A percentile compares a stretch with the other conserved stretches of the same genome.
Evolutionary conservation across 192 early-diverging fungal species (phyloP).

Genomic region (Coemansia sp.): DNA sequence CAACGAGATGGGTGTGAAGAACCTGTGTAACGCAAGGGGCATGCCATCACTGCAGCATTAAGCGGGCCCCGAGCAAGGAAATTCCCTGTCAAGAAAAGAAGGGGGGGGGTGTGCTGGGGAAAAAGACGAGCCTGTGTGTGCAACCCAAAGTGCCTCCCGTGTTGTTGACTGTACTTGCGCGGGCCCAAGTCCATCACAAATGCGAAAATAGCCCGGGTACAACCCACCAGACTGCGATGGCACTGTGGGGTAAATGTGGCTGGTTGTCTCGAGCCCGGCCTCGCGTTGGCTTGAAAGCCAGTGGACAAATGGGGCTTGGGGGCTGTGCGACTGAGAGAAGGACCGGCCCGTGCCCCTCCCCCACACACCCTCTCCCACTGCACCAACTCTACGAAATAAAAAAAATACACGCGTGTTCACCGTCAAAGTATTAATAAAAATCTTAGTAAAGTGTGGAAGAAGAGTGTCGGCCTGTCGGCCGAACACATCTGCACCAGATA

Average conservation of each 20-base stretch:
- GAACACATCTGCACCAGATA: too few relatives aligned
- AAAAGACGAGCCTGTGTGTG: not conserved
- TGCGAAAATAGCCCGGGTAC: not conserved
- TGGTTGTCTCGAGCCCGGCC: not conserved
- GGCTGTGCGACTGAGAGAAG: not conserved
- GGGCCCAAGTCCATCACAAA: too few relatives aligned
- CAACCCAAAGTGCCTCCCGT: not conserved
- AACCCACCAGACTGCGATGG: not conserved
- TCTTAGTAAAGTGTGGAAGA: too few relatives aligned
- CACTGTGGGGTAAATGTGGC: slow-evolving; percentile 1
- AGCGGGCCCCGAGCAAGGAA: not conserved
- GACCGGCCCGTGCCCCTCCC: not conserved
- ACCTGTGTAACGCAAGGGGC: not conserved
- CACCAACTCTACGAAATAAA: not conserved
- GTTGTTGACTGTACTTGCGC: not conserved
- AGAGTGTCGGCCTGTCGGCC: too few relatives aligned
- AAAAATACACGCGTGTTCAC: too few relatives aligned
- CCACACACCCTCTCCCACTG: not conserved
- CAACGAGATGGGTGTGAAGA: slow-evolving; percentile 4
- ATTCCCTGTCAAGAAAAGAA: not conserved
- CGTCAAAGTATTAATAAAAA: too few relatives aligned
- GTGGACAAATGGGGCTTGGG: not conserved
- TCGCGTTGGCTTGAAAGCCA: not conserved
- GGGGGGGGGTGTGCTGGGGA: not conserved
- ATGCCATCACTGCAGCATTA: not conserved